A percentile compares a stretch with the other conserved stretches of the same genome.
Evolutionary conservation across 441 rosid species (phyloP).

Genomic region (Croton setiger): DNA sequence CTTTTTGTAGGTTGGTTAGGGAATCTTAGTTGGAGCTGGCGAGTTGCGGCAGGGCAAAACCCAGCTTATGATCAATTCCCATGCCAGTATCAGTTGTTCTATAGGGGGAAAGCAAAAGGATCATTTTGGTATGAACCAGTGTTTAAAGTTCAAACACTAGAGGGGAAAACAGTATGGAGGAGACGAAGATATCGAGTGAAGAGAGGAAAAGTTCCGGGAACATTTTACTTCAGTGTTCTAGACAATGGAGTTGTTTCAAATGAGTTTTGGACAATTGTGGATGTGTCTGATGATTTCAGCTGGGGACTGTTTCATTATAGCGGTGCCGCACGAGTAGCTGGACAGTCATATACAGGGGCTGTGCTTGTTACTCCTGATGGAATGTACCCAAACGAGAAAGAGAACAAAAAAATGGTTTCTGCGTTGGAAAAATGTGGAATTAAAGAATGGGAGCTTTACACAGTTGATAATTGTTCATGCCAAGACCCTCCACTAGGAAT

Average conservation of each 20-base stretch:
- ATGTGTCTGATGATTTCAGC: constrained; percentile 72
- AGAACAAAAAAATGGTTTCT: constrained; percentile 35
- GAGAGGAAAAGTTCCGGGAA: constrained; percentile 63
- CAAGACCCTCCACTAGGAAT: constrained; percentile 68
- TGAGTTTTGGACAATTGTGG: constrained; percentile 83
- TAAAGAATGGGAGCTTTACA: constrained; percentile 81
- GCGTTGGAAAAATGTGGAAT: constrained; percentile 76
- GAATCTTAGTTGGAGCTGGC: constrained; percentile 80
- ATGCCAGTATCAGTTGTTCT: constrained; percentile 85
- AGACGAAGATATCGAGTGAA: constrained; percentile 78
- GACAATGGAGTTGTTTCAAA: constrained; percentile 93
- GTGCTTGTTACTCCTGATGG: constrained; percentile 88
- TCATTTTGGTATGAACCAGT: constrained; percentile 95
- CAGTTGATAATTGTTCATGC: constrained; percentile 74
- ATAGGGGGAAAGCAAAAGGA: constrained; percentile 87
- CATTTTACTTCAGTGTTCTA: constrained; percentile 71
- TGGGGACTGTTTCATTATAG: constrained; percentile 89
- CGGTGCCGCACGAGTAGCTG: constrained; percentile 89
- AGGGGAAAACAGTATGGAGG: constrained; percentile 75
- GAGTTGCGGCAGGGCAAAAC: constrained; percentile 86
- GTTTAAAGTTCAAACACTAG: constrained; percentile 74
- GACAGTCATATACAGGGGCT: constrained; percentile 86
- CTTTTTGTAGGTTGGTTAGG: constrained; percentile 91
- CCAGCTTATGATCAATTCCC: constrained; percentile 97
- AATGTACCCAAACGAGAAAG: constrained; percentile 49